Conservation (phyloP, 1,284 basidiomycete species). For the Schizophyllum amplum region DNA sequence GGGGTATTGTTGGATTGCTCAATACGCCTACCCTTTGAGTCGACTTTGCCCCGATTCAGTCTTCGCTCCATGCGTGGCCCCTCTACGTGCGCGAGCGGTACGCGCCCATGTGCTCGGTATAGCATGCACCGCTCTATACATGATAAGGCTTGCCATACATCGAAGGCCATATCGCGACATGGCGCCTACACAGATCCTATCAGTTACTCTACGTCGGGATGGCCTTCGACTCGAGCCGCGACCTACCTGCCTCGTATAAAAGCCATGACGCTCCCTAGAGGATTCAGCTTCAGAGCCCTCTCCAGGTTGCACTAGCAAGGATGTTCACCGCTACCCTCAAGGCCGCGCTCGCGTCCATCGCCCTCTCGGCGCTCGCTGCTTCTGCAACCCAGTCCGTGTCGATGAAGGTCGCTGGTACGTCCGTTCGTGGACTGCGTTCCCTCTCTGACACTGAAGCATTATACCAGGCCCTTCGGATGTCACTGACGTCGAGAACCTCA, state of each 20-base stretch:
- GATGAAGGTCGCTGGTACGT: constrained; percentile 14
- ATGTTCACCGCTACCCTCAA: constrained; percentile 26
- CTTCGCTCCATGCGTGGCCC: background rate
- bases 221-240: background rate
- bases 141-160: background rate
- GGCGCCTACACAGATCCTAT: background rate
- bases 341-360: constrained; percentile 21
- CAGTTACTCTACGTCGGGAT: background rate
- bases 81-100: background rate
- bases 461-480: constrained; percentile 30
- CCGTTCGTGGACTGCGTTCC: background rate
- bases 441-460: background rate
- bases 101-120: background rate
- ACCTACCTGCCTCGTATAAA: background rate
- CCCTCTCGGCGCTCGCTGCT: constrained; percentile 22
- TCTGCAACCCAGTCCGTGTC: constrained; percentile 25
- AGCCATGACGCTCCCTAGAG: background rate
- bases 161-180: background rate
- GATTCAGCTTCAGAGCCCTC: background rate
- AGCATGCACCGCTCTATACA: background rate
- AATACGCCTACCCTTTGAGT: background rate
- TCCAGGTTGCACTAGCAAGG: background rate
- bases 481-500: constrained; percentile 30
- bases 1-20: background rate
- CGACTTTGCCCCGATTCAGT: background rate